Base-by-base conservation (phyloP, 352 stramenopile genomes). In the Phytophthora boehmeriae region DNA sequence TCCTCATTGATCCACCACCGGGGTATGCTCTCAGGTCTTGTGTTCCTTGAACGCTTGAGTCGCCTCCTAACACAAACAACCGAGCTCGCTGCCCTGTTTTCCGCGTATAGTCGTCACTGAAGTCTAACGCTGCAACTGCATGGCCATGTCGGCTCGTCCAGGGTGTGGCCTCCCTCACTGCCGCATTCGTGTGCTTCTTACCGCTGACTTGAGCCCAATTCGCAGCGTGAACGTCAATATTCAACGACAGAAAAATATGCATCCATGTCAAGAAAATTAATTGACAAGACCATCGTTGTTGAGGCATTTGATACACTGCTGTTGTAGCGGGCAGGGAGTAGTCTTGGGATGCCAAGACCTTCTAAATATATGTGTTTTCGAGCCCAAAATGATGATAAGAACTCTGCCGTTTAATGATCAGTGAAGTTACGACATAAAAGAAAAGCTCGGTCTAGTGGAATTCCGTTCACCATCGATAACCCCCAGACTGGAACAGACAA, bases 201-300 rank as follows among this genome's bases (percentile, higher is more conserved):
- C 83, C 83, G 50, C 81, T 92, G 22, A 91, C 73, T 50, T 92
- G 74, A 0, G 83, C 83, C 81, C 83, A 92, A 63, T 92, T 92
- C 25, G 79, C 65, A 17, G 64, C 63, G 16, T 42, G 13, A 1
- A 58, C 28, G 14, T 10, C 14, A 19, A 42, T 25, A 10, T n/a
- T 27, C 5, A 20, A 64, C 11, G 54, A 8, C 5, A 65, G 48
- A 23, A 52, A n/a, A 56, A 42, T 39, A 42, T 39, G 14, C 10
- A 34, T 36, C 35, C 19, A 41, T 17, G 44, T 1, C n/a, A 61
- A 45, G 44, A 36, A 53, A 22, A 41, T 64, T 25, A 30, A n/a
- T 0, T 13, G 11, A 6, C 20, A 53, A 25, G 8, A n/a, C 48
- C 39, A 70, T 36, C 44, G 28, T 45, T 61, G 19, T 49, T 28